phyloP scores from a whole-genome alignment of 257 asterid genomes.

The Nicotiana attenuata region DNA sequence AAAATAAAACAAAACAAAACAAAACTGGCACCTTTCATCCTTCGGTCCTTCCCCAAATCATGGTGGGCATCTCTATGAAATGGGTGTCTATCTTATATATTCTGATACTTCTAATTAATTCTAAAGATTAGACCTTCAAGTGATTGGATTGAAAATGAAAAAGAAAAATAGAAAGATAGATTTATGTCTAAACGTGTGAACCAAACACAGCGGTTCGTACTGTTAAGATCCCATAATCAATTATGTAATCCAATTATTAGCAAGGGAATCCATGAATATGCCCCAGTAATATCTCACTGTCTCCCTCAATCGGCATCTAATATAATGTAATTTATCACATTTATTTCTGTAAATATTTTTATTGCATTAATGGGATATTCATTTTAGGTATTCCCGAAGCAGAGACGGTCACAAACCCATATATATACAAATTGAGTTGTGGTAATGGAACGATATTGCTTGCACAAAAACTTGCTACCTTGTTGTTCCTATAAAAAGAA shows the following conservation, averaged over 20 bases:
- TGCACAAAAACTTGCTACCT: background rate
- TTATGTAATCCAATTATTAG: slow-evolving; percentile 3
- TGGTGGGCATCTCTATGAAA: background rate
- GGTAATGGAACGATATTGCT: background rate
- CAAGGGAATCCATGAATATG: slow-evolving; percentile 1
- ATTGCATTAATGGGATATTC: background rate
- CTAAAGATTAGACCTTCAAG: background rate
- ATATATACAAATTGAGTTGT: background rate
- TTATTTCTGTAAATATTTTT: background rate
- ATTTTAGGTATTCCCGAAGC: no score
- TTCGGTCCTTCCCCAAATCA: background rate
- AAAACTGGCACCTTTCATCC: background rate
- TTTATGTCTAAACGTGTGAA: background rate
- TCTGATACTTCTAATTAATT: background rate
- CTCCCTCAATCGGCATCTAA: background rate
- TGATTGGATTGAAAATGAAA: background rate
- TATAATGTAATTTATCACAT: background rate
- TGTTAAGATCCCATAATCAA: background rate
- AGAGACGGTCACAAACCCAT: no score
- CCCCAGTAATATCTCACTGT: slow-evolving; percentile 10
- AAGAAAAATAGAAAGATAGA: background rate
- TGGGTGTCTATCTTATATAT: background rate
- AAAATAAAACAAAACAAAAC: no score
- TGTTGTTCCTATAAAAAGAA: background rate
- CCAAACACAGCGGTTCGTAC: background rate